Conservation (phyloP, 1,139 yeast species). For the Zygosaccharomyces sapae region DNA sequence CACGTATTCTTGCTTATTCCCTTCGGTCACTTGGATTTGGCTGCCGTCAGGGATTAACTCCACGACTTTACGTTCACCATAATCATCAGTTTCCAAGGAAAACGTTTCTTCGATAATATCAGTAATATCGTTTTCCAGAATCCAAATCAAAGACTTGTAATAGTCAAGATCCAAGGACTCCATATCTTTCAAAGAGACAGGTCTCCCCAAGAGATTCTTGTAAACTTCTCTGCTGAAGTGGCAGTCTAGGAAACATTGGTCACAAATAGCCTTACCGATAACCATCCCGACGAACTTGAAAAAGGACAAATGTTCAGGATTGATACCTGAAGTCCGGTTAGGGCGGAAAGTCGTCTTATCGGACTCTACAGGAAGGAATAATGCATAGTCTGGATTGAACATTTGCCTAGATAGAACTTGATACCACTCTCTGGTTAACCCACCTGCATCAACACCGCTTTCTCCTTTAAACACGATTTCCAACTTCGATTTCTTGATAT, state of each 20-base stretch:
- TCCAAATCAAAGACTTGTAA: slow-evolving; percentile 90
- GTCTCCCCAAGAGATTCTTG: slow-evolving; percentile 74
- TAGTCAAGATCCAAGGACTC: slow-evolving; percentile 91
- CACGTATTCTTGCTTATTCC: slow-evolving; percentile 88
- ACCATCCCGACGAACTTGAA: slow-evolving; percentile 93
- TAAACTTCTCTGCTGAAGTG: slow-evolving; percentile 95
- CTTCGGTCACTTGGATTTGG: slow-evolving; percentile 82
- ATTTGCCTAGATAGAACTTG: slow-evolving; percentile 91
- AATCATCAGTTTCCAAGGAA: slow-evolving; percentile 89
- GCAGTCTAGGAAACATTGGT: slow-evolving; percentile 83
- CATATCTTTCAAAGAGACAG: slow-evolving; percentile 88
- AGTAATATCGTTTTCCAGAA: slow-evolving; percentile 93
- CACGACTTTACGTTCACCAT: slow-evolving; percentile 78
- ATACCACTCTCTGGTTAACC: slow-evolving; percentile 96
- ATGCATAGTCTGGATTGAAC: slow-evolving; percentile 94
- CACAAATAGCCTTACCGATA: slow-evolving; percentile 91
- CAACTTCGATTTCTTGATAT: slow-evolving; percentile 67
- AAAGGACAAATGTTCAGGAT: slow-evolving; percentile 87
- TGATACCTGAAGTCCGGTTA: slow-evolving; percentile 84
- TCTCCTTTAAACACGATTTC: slow-evolving; percentile 87
- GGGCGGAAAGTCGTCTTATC: slow-evolving; percentile 96
- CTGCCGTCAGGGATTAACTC: slow-evolving; percentile 82
- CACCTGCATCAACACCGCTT: slow-evolving; percentile 98
- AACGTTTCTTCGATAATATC: slow-evolving; percentile 96
- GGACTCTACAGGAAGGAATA: slow-evolving; percentile 86